Percentiles rank a stretch among this genome's conserved stretches.
These are phyloP conservation scores for Carex kokanica DNA, from an alignment of 176 grass and related monocot species.

Conservation along the genomic window DNA sequence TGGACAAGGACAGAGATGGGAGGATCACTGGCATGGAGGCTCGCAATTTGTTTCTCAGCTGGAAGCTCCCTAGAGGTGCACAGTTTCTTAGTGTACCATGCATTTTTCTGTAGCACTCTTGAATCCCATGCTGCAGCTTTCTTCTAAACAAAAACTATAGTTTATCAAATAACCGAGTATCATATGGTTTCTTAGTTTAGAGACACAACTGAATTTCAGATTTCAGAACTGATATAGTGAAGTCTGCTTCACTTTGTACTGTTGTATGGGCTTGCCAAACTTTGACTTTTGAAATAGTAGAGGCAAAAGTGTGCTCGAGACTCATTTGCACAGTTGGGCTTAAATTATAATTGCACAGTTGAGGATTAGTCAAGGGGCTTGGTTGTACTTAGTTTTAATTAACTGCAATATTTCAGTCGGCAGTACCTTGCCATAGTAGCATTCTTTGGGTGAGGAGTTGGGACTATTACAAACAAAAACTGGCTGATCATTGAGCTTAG, in stretches of 20 bases:
- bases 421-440: background rate
- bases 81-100: conserved; percentile 22
- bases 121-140: conserved; percentile 16
- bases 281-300: background rate
- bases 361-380: background rate
- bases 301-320: background rate
- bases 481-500: background rate
- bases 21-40: conserved; percentile 93
- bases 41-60: conserved; percentile 91
- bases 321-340: background rate
- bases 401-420: background rate
- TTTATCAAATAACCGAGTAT: background rate
- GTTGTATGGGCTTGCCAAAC: background rate
- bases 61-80: conserved; percentile 96
- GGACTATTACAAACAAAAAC: background rate
- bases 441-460: background rate
- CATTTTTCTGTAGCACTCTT: conserved; percentile 15
- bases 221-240: conserved; percentile 9
- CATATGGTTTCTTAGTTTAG: background rate
- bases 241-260: background rate
- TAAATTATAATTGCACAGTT: background rate
- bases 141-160: conserved; percentile 15
- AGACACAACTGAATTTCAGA: background rate
- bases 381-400: background rate
- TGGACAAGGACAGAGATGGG: conserved; percentile 93